Evolutionary conservation across 768 basidiomycete species (phyloP).

Genomic region (Suillus bovinus): DNA sequence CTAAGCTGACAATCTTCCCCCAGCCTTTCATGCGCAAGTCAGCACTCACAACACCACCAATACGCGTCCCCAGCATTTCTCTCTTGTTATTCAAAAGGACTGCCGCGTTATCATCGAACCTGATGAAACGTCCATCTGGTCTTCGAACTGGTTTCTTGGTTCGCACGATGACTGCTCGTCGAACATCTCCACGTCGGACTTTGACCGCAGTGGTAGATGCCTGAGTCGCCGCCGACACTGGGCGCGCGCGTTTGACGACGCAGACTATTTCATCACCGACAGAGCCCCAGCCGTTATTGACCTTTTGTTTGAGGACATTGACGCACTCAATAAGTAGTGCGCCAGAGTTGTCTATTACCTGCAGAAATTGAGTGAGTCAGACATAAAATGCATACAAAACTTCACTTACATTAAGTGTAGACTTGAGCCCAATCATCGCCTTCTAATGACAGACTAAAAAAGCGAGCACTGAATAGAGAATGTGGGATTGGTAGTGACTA

Average conservation of each 20-base stretch:
- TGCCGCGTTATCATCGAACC: constrained; percentile 97
- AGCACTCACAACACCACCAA: constrained; percentile 90
- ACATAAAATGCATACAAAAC: not conserved
- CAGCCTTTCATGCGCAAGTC: constrained; percentile 91
- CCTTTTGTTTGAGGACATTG: constrained; percentile 94
- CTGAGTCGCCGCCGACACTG: constrained; percentile 65
- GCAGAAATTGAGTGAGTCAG: not conserved
- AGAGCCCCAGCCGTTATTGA: constrained; percentile 90
- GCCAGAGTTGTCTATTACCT: constrained; percentile 98
- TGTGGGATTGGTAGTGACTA: not conserved
- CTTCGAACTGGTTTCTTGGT: constrained; percentile 84
- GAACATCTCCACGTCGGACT: constrained; percentile 90
- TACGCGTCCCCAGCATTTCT: constrained; percentile 94
- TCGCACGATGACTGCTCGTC: constrained; percentile 94
- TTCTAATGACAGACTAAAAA: not conserved
- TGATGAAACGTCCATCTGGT: constrained; percentile 83
- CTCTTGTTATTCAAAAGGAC: constrained; percentile 94
- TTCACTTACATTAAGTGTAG: constrained; percentile 75
- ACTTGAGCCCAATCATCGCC: constrained; percentile 92
- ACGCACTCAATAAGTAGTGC: constrained; percentile 94
- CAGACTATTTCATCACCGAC: constrained; percentile 97
- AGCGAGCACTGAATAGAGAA: not conserved
- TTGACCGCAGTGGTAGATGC: constrained; percentile 81
- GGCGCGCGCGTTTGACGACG: constrained; percentile 89
- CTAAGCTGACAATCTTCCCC: constrained; percentile 91